Conservation (phyloP, 495 filamentous ascomycete genomes). For the Parathielavia appendiculata region DNA sequence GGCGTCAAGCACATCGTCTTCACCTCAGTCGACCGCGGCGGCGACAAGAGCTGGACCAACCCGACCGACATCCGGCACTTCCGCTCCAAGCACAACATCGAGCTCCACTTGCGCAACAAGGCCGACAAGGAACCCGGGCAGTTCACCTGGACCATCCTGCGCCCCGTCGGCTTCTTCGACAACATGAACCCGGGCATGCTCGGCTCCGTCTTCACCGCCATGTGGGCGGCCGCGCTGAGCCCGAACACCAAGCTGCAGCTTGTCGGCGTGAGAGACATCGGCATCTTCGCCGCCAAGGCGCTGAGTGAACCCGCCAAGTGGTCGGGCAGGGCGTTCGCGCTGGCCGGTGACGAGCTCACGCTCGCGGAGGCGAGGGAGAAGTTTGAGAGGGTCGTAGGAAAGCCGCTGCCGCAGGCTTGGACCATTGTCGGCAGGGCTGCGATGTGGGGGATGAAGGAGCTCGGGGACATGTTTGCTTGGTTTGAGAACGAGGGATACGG, state of each 20-base stretch:
- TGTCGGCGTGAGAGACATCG: constrained; percentile 58
- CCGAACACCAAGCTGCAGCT: constrained; percentile 51
- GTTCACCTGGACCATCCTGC: constrained; percentile 52
- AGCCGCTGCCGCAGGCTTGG: constrained; percentile 48
- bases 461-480: constrained; percentile 59
- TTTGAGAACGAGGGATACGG: constrained; percentile 58
- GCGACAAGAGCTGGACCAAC: constrained; percentile 49
- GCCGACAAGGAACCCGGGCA: constrained; percentile 31
- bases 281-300: constrained; percentile 55
- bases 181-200: constrained; percentile 50
- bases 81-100: constrained; percentile 57
- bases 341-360: constrained; percentile 32
- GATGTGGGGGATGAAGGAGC: constrained; percentile 47
- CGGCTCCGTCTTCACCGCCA: constrained; percentile 54
- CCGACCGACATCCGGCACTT: constrained; percentile 61
- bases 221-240: constrained; percentile 40
- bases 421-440: constrained; percentile 35
- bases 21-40: constrained; percentile 62
- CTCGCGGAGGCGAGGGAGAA: constrained; percentile 37
- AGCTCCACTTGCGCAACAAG: constrained; percentile 50
- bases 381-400: constrained; percentile 49
- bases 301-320: constrained; percentile 39
- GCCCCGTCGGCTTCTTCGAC: constrained; percentile 63
- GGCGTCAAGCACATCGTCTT: constrained; percentile 56
- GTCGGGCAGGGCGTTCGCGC: constrained; percentile 27